Base-by-base conservation (phyloP, 768 basidiomycete species). In the Xanthoconium purpureum region DNA sequence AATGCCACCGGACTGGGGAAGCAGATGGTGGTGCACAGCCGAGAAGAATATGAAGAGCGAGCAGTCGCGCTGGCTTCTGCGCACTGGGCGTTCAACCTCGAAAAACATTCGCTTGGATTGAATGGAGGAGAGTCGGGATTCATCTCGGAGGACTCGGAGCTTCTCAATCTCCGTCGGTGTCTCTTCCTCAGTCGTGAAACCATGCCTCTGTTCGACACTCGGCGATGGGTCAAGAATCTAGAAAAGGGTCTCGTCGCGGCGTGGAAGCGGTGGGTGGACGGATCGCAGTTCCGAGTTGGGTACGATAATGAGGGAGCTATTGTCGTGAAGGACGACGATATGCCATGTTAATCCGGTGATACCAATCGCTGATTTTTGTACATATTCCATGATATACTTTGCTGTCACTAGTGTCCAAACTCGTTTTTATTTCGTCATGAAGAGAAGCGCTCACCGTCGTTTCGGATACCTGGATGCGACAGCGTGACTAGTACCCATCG, bases 221-320 rank as follows among this genome's bases (percentile, higher is more conserved):
- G 35, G 47, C 66, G 77, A 33, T 82, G 80, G 79, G 76, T 75
- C 17, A 63, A 63, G 51, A 79, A 81, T 51, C 58, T 80, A 45
- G 81, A 82, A 66, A 76, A 76, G 59, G 79, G 75, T 2, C 71
- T 74, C 24, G 30, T 58, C 33, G 72, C 70, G 18, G 78, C 77
- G 0, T 82, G 80, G 80, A 64, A 70, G 50, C 74, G 80, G 24
- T 82, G 78, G 78, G 78, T 77, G 13, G 72, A 74, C 36, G 77
- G 77, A 63, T 71, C 63, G 59, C 76, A 69, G 55, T 69, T 66
- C 65, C 70, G 55, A 15, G 50, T 59, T 12, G 65, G 69, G 43
- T 56, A 60, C 42, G 66, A 71, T 43, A 68, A 73, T 18, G 74
- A 75, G 66, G 68, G 64, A 10, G 66, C 58, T 10, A 70, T 71